phyloP scores from a whole-genome alignment of 345 rosid genomes.

The Ricinus communis region DNA sequence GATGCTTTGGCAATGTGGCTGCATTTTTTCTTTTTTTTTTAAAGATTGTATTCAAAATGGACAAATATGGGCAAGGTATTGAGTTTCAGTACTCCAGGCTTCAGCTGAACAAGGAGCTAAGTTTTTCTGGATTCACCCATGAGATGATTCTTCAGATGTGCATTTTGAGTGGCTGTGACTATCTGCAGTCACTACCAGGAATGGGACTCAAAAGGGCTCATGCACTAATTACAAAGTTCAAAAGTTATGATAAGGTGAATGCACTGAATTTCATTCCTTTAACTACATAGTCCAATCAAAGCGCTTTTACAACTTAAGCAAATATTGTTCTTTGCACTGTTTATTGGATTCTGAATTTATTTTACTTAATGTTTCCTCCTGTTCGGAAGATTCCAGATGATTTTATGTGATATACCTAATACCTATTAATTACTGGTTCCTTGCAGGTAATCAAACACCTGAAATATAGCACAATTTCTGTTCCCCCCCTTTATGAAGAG shows the following conservation, averaged over 20 bases:
- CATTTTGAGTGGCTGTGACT: slow-evolving; percentile 97
- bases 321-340: neutral
- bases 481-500: slow-evolving; percentile 88
- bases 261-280: slow-evolving; percentile 1
- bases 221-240: slow-evolving; percentile 75
- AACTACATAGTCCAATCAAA: neutral
- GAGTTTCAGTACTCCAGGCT: slow-evolving; percentile 74
- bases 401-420: slow-evolving; percentile 18
- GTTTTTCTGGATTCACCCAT: slow-evolving; percentile 68
- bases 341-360: slow-evolving; percentile 2
- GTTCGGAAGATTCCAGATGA: slow-evolving; percentile 1
- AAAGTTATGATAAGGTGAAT: slow-evolving; percentile 71
- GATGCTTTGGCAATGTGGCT: neutral
- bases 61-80: slow-evolving; percentile 90
- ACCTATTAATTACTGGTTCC: slow-evolving; percentile 11
- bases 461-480: slow-evolving; percentile 65
- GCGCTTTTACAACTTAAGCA: neutral
- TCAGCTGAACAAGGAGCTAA: slow-evolving; percentile 60
- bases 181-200: slow-evolving; percentile 86
- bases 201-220: slow-evolving; percentile 96
- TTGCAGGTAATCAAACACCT: slow-evolving; percentile 87
- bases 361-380: neutral
- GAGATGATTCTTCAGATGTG: slow-evolving; percentile 97
- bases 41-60: slow-evolving; percentile 93
- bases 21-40: slow-evolving; percentile 6